phyloP scores from a whole-genome alignment of 1,284 basidiomycete species.

The Ustilago nuda region DNA sequence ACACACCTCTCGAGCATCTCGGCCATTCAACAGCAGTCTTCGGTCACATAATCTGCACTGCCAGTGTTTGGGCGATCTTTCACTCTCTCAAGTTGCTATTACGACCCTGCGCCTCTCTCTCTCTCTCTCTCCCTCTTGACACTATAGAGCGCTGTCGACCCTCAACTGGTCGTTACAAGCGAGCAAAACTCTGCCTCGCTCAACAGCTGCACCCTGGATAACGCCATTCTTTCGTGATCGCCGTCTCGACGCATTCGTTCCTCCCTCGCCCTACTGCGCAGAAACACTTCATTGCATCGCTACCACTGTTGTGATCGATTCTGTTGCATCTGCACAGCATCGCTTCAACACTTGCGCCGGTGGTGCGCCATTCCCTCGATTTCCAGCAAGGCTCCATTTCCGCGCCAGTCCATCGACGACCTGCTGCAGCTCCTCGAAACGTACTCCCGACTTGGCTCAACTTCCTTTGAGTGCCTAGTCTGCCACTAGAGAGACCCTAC shows the following conservation, averaged over 20 bases:
- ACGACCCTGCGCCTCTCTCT: conserved; percentile 1
- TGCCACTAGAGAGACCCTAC: neutral
- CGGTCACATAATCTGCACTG: neutral
- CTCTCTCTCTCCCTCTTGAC: neutral
- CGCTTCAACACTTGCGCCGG: conserved; percentile 14
- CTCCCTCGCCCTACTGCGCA: conserved; percentile 1
- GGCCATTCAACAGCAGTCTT: neutral
- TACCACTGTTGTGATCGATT: neutral
- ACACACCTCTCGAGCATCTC: neutral
- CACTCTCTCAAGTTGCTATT: neutral
- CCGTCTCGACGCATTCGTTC: conserved; percentile 17
- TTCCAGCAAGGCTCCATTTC: conserved; percentile 8
- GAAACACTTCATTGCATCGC: neutral
- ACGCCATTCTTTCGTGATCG: conserved; percentile 46
- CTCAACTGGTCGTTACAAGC: conserved; percentile 21
- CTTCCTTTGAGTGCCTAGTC: conserved; percentile 11
- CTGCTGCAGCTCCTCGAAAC: conserved; percentile 1
- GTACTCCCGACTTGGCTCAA: conserved; percentile 13
- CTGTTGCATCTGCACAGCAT: conserved; percentile 12
- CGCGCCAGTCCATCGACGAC: conserved; percentile 8
- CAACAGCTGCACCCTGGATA: conserved; percentile 28
- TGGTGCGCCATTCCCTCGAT: conserved; percentile 2
- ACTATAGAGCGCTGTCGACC: conserved; percentile 9
- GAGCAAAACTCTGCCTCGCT: conserved; percentile 10
- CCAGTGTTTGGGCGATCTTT: conserved; percentile 1